phyloP scores from a whole-genome alignment of 768 basidiomycete species.

The Cytidiella melzeri region DNA sequence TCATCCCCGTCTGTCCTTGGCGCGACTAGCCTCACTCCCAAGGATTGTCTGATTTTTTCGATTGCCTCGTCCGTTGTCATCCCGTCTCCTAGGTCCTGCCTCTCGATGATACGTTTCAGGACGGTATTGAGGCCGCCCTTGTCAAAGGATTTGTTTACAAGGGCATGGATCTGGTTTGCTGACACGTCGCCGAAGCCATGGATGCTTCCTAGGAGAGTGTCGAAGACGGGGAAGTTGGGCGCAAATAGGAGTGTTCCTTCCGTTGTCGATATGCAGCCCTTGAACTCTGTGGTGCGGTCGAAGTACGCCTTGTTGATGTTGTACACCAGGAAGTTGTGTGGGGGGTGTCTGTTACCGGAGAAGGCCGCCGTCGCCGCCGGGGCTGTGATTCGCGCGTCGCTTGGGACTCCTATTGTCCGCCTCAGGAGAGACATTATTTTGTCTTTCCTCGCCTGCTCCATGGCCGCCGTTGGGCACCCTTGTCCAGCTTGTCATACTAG shows the following conservation, averaged over 20 bases:
- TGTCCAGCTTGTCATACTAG: not conserved
- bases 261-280: not conserved
- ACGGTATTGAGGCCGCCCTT: not conserved
- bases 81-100: not conserved
- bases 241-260: not conserved
- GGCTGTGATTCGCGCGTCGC: not conserved
- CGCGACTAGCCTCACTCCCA: not conserved
- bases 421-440: not conserved
- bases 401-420: not conserved
- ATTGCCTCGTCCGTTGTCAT: not conserved
- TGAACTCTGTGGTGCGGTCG: not conserved
- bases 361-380: too few species aligned
- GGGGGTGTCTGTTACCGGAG: not conserved
- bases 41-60: not conserved
- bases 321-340: not conserved
- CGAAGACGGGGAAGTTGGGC: not conserved
- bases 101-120: not conserved
- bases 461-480: not conserved
- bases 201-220: not conserved
- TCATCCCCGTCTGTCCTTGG: not conserved
- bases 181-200: not conserved
- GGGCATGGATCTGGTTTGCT: not conserved
- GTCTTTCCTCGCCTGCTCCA: not conserved
- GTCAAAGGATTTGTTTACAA: too few species aligned
- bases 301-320: not conserved